These are phyloP conservation scores for Wickerhamomyces ciferrii DNA, from an alignment of 805 yeast species.

Conservation along the genomic window DNA sequence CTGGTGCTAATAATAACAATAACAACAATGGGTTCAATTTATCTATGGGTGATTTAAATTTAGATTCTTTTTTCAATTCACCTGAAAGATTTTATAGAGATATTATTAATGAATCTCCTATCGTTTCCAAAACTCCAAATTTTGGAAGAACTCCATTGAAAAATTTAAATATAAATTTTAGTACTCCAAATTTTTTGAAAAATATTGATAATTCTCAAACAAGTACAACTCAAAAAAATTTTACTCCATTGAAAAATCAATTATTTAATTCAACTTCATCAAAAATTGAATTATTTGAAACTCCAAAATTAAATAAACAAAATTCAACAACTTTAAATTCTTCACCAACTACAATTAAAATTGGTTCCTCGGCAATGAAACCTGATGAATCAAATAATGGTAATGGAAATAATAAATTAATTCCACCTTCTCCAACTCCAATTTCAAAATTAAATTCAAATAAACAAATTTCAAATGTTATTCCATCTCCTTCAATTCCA, in stretches of 20 bases:
- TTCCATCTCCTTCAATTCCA: conserved; percentile 9
- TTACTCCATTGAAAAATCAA: conserved; percentile 22
- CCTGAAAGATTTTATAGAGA: conserved; percentile 23
- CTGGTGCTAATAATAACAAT: too few species aligned
- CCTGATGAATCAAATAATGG: conserved; percentile 2
- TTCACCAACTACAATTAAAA: conserved; percentile 23
- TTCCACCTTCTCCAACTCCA: conserved; percentile 23
- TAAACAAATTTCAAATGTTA: neutral
- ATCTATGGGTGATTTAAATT: conserved; percentile 6
- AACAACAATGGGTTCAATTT: neutral
- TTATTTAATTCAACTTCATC: conserved; percentile 12
- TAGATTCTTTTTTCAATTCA: conserved; percentile 16
- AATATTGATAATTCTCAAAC: conserved; percentile 10
- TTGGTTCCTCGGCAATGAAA: conserved; percentile 22
- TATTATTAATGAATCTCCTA: conserved; percentile 21
- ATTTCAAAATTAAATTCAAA: conserved; percentile 8
- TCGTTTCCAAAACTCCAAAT: conserved; percentile 17
- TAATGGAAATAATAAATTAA: conserved; percentile 1
- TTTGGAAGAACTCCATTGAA: conserved; percentile 22
- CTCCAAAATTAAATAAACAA: conserved; percentile 11
- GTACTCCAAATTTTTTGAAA: conserved; percentile 21
- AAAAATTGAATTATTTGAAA: conserved; percentile 16
- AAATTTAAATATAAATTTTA: conserved; percentile 14
- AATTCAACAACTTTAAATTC: conserved; percentile 14
- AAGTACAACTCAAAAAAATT: conserved; percentile 1